A percentile compares a stretch with the other conserved stretches of the same genome.
These are phyloP conservation scores for Silene uniflora DNA, from an alignment of 148 eudicot species.

Conservation along the genomic window DNA sequence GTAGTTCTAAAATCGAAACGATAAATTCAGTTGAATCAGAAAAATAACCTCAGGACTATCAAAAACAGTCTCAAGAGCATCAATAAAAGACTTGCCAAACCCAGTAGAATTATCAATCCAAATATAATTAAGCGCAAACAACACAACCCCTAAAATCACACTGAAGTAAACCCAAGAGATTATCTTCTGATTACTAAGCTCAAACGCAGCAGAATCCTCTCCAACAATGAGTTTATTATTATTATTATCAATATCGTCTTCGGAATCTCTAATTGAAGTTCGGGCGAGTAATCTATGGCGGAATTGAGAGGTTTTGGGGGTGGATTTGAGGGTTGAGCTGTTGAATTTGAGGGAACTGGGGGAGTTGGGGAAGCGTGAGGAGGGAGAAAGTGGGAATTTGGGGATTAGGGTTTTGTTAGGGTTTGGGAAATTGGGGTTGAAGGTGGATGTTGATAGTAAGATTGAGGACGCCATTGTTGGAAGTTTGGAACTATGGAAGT, in stretches of 20 bases:
- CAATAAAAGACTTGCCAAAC: conserved; percentile 51
- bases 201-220: conserved; percentile 77
- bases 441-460: conserved; percentile 36
- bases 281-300: conserved; percentile 29
- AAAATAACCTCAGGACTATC: conserved; percentile 67
- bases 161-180: conserved; percentile 79
- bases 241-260: conserved; percentile 11
- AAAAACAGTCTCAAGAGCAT: conserved; percentile 39
- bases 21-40: background rate
- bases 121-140: conserved; percentile 52
- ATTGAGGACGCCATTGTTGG: conserved; percentile 57
- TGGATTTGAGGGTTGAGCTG: background rate
- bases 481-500: background rate
- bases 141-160: conserved; percentile 69
- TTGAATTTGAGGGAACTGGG: background rate
- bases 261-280: conserved; percentile 39
- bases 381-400: conserved; percentile 7
- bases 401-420: conserved; percentile 7
- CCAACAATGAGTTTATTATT: conserved; percentile 40
- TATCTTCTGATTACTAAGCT: conserved; percentile 57
- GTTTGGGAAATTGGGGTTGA: conserved; percentile 9
- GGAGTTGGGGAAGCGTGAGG: conserved; percentile 1
- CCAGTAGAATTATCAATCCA: conserved; percentile 86
- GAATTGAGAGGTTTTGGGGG: conserved; percentile 12
- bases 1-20: background rate